Evolutionary conservation across 2,329 filamentous ascomycete species (phyloP).

Genomic region (Daldinia sp.): DNA sequence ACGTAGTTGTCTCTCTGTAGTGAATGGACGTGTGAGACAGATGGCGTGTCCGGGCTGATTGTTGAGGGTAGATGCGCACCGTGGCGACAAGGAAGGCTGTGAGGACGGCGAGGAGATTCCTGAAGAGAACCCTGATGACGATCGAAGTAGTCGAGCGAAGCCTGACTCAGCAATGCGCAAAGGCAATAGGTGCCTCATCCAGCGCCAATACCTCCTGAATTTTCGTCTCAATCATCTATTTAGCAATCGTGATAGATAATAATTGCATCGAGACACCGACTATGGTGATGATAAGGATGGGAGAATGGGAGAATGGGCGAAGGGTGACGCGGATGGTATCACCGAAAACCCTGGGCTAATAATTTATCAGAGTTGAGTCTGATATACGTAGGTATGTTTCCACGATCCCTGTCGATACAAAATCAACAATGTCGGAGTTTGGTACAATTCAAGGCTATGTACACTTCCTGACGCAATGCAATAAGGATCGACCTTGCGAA

Average conservation of each 20-base stretch:
- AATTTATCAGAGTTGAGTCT: conserved; percentile 4
- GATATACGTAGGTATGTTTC: conserved; percentile 2
- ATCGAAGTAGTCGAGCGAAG: conserved; percentile 25
- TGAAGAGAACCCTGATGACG: conserved; percentile 21
- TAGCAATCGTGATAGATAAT: conserved; percentile 8
- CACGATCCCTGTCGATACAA: neutral
- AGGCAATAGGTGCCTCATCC: conserved; percentile 45
- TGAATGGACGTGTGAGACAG: conserved; percentile 22
- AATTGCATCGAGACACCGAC: conserved; percentile 12
- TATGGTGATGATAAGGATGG: conserved; percentile 6
- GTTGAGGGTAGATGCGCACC: conserved; percentile 10
- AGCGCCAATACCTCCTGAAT: conserved; percentile 40
- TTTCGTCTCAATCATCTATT: conserved; percentile 28
- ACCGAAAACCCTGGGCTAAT: neutral
- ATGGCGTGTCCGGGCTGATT: conserved; percentile 7
- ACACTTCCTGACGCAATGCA: neutral
- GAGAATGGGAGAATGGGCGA: neutral
- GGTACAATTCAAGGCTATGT: neutral
- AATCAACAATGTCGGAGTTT: neutral
- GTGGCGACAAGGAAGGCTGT: conserved; percentile 14
- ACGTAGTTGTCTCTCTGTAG: conserved; percentile 10
- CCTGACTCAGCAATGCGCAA: conserved; percentile 44
- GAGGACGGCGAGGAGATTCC: neutral
- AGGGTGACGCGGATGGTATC: conserved; percentile 22
- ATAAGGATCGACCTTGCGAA: neutral